Evolutionary conservation across 768 basidiomycete genomes (phyloP).

Genomic region (Tremella mesenterica): DNA sequence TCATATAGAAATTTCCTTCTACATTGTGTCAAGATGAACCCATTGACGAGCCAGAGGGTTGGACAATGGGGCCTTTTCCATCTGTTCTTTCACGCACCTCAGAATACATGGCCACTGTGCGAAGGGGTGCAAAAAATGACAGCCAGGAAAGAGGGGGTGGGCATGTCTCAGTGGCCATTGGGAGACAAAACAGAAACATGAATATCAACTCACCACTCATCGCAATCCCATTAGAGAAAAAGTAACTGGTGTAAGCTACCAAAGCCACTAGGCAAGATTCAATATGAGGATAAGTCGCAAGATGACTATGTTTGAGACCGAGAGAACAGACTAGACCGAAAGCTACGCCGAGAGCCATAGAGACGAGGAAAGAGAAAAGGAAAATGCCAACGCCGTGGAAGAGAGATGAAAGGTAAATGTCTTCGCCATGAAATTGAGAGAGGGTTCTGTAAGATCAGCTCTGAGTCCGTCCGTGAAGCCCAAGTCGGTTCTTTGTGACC

Average conservation of each 20-base stretch:
- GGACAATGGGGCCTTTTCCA: too few relatives aligned
- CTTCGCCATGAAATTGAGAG: constrained; percentile 76
- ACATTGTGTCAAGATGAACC: too few relatives aligned
- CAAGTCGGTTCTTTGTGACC: not conserved
- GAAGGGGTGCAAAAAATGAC: too few relatives aligned
- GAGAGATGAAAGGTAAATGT: constrained; percentile 75
- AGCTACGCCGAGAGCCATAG: constrained; percentile 83
- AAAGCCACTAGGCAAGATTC: constrained; percentile 94
- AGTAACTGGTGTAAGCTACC: constrained; percentile 92
- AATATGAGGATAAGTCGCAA: constrained; percentile 70
- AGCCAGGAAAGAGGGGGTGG: not conserved
- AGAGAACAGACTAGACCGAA: constrained; percentile 88
- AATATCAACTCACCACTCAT: constrained; percentile 52
- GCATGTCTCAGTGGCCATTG: not conserved
- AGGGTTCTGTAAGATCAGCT: constrained; percentile 57
- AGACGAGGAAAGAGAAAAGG: constrained; percentile 85
- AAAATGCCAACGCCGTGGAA: constrained; percentile 98
- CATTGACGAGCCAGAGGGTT: too few relatives aligned
- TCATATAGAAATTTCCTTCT: too few relatives aligned
- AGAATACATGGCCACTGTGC: too few relatives aligned
- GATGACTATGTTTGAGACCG: constrained; percentile 84
- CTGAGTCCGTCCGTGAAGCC: not conserved
- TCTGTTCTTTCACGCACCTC: too few relatives aligned
- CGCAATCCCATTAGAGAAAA: constrained; percentile 90
- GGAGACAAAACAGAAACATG: not conserved